Evolutionary conservation across 2,329 filamentous ascomycete species (phyloP).

Genomic region (Microsporum ferrugineum): DNA sequence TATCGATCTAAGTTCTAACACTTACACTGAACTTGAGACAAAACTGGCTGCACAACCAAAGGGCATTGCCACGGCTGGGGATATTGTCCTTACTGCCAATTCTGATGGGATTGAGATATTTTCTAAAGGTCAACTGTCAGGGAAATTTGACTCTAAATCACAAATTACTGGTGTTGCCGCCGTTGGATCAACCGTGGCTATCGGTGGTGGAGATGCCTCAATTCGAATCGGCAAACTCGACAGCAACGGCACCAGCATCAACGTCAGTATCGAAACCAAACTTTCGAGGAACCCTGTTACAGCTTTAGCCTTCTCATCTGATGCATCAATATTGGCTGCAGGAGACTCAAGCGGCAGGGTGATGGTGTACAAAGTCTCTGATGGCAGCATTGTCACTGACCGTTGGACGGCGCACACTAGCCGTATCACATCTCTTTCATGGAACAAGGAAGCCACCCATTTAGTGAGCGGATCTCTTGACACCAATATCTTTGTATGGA

Average conservation of each 20-base stretch:
- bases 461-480: conserved; percentile 78
- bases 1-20: conserved; percentile 61
- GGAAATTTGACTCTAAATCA: conserved; percentile 51
- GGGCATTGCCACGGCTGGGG: conserved; percentile 49
- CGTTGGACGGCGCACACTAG: conserved; percentile 62
- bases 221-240: conserved; percentile 62
- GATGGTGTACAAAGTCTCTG: conserved; percentile 58
- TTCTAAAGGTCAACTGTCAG: conserved; percentile 47
- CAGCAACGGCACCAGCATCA: conserved; percentile 46
- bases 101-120: conserved; percentile 48
- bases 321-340: conserved; percentile 66
- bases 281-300: conserved; percentile 63
- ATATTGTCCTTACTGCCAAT: conserved; percentile 48
- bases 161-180: conserved; percentile 62
- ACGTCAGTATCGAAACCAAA: conserved; percentile 49
- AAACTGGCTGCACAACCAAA: conserved; percentile 73
- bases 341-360: conserved; percentile 83
- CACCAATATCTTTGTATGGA: conserved; percentile 90
- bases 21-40: conserved; percentile 57
- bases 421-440: conserved; percentile 56
- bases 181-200: conserved; percentile 54
- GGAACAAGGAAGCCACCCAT: conserved; percentile 64
- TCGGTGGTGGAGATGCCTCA: conserved; percentile 63
- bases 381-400: conserved; percentile 66
- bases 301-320: conserved; percentile 67